Evolutionary conservation across 148 eudicot genomes (phyloP).

Genomic region (Chenopodium berlandieri): DNA sequence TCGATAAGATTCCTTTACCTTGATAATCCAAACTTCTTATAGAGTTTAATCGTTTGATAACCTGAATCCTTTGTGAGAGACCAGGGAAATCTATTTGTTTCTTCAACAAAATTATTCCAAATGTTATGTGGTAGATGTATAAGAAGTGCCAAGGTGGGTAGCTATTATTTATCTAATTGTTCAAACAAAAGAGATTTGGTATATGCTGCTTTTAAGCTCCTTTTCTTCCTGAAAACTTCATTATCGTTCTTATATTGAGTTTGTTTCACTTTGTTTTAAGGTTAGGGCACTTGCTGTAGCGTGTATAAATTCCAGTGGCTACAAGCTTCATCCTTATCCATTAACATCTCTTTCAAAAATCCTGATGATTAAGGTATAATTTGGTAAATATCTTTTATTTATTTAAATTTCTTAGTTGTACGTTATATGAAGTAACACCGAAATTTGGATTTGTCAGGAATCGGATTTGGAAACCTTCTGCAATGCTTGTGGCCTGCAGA

Average conservation of each 20-base stretch:
- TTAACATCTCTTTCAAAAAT: constrained; percentile 57
- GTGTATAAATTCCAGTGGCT: constrained; percentile 67
- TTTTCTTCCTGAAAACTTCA: neutral
- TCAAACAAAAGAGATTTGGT: neutral
- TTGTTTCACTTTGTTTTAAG: constrained; percentile 32
- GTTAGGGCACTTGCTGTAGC: constrained; percentile 70
- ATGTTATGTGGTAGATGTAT: neutral
- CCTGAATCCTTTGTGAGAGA: too few relatives aligned
- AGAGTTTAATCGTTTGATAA: neutral
- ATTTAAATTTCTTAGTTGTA: neutral
- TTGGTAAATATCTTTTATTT: neutral
- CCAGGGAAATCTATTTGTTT: neutral
- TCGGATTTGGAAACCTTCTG: constrained; percentile 72
- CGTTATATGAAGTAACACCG: constrained; percentile 2
- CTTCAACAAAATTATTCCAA: neutral
- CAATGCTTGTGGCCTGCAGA: constrained; percentile 71
- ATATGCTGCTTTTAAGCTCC: neutral
- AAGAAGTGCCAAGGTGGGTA: neutral
- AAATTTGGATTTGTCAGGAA: constrained; percentile 46
- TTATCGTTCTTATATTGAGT: constrained; percentile 1
- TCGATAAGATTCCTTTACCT: neutral
- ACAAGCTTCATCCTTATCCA: constrained; percentile 93
- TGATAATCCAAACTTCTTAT: neutral
- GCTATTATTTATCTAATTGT: neutral
- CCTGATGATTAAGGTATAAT: constrained; percentile 67